Evolutionary conservation across 2,329 filamentous ascomycete genomes (phyloP).

Genomic region (Zymoseptoria ardabiliae): DNA sequence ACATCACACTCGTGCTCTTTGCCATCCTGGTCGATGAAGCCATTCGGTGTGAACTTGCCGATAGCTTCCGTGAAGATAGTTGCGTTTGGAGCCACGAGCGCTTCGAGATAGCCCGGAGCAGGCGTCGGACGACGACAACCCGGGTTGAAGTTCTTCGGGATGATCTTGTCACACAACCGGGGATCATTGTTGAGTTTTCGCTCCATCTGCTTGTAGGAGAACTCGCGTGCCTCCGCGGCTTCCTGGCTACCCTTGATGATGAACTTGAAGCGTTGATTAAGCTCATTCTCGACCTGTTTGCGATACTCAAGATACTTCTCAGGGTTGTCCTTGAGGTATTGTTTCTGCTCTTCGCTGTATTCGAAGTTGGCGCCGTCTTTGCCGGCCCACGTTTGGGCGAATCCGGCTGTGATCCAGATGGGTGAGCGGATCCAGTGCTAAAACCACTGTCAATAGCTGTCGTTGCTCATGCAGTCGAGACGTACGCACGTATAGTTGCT

Average conservation of each 20-base stretch:
- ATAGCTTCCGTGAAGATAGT: conserved; percentile 31
- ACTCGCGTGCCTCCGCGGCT: conserved; percentile 37
- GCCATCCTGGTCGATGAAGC: conserved; percentile 29
- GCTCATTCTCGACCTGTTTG: conserved; percentile 42
- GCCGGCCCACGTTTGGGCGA: conserved; percentile 41
- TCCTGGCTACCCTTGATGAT: conserved; percentile 45
- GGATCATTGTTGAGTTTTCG: conserved; percentile 34
- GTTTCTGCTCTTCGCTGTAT: conserved; percentile 37
- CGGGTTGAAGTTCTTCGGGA: conserved; percentile 39
- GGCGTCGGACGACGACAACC: conserved; percentile 38
- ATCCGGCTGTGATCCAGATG: conserved; percentile 44
- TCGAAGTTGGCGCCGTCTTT: conserved; percentile 42
- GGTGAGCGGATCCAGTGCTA: conserved; percentile 37
- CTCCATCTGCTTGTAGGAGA: conserved; percentile 34
- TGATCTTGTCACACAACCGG: conserved; percentile 37
- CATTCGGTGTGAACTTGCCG: conserved; percentile 23
- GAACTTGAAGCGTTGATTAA: conserved; percentile 49
- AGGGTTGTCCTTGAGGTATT: conserved; percentile 35
- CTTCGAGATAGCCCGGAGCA: conserved; percentile 38
- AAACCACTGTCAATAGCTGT: not conserved
- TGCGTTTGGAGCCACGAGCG: conserved; percentile 29
- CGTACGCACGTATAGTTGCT: conserved; percentile 26
- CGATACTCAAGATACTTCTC: conserved; percentile 42
- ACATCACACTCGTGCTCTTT: conserved; percentile 28
- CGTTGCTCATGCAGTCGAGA: not conserved